Evolutionary conservation across 2,329 filamentous ascomycete genomes (phyloP).

Genomic region (Arthroderma uncinatum): DNA sequence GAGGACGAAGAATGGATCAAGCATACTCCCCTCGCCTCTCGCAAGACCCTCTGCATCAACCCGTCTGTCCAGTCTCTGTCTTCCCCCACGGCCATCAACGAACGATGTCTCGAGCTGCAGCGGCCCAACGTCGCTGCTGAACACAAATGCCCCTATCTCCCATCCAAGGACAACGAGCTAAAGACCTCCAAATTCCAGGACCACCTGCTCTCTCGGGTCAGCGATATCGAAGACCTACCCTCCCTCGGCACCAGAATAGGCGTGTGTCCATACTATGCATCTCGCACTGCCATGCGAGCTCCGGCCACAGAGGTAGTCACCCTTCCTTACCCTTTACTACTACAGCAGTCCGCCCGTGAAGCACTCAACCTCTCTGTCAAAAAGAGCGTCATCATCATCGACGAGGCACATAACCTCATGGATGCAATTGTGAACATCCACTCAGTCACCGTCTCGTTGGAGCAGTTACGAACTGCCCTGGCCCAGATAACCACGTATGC

Average conservation of each 20-base stretch:
- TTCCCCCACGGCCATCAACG: conserved; percentile 72
- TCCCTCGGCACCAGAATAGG: conserved; percentile 64
- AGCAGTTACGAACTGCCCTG: conserved; percentile 61
- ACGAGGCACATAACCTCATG: conserved; percentile 97
- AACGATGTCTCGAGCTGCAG: conserved; percentile 82
- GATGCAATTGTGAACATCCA: conserved; percentile 83
- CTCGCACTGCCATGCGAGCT: conserved; percentile 65
- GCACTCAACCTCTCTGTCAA: conserved; percentile 78
- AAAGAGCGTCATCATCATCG: conserved; percentile 83
- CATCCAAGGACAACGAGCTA: conserved; percentile 61
- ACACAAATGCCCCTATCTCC: conserved; percentile 64
- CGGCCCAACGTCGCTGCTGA: conserved; percentile 52
- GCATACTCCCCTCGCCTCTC: conserved; percentile 70
- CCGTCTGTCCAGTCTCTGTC: conserved; percentile 61
- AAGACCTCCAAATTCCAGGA: conserved; percentile 75
- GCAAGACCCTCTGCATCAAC: conserved; percentile 86
- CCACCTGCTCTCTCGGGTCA: conserved; percentile 67
- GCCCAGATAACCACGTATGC: conserved; percentile 72
- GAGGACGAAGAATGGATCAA: conserved; percentile 54
- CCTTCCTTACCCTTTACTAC: conserved; percentile 76
- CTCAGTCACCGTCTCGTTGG: conserved; percentile 62
- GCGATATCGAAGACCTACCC: conserved; percentile 87
- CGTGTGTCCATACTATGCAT: conserved; percentile 95
- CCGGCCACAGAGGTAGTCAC: conserved; percentile 62
- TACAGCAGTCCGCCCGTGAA: conserved; percentile 79